Percentiles rank a stretch among this genome's conserved stretches.
phyloP scores from a whole-genome alignment of 352 stramenopile species.

The Globisporangium nagaii region DNA sequence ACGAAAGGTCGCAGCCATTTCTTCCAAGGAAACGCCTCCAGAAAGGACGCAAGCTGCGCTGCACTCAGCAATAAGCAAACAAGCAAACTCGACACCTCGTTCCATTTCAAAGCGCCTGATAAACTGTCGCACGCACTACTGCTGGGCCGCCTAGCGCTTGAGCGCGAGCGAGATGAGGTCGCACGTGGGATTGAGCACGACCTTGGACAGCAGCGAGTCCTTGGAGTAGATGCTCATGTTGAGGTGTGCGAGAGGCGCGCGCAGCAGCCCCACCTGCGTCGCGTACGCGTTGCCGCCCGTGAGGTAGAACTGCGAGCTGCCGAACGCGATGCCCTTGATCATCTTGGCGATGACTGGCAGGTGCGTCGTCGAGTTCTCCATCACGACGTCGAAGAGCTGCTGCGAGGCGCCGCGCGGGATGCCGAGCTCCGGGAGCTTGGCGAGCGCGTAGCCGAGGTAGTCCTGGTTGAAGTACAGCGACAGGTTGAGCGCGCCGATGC shows the following conservation, averaged over 20 bases:
- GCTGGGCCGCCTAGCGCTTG: background rate
- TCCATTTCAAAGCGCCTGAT: no score
- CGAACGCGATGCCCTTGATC: slow-evolving; percentile 28
- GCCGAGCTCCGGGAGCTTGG: slow-evolving; percentile 29
- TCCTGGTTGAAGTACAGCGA: slow-evolving; percentile 56
- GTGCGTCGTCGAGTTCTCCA: slow-evolving; percentile 22
- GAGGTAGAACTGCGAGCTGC: slow-evolving; percentile 48
- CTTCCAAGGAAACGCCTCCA: no score
- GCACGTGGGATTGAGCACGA: slow-evolving; percentile 19
- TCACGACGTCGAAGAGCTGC: slow-evolving; percentile 44
- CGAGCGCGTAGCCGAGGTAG: slow-evolving; percentile 61
- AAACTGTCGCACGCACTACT: no score
- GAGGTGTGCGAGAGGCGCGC: slow-evolving; percentile 15
- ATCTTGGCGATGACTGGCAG: slow-evolving; percentile 27
- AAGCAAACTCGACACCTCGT: no score
- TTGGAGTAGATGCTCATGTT: slow-evolving; percentile 28
- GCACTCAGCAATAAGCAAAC: no score
- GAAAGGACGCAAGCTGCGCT: no score
- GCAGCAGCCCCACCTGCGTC: slow-evolving; percentile 14
- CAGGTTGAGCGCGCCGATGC: slow-evolving; percentile 63
- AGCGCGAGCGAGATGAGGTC: slow-evolving; percentile 13
- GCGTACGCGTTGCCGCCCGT: slow-evolving; percentile 23
- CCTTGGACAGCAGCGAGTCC: slow-evolving; percentile 10
- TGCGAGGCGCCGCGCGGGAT: slow-evolving; percentile 41
- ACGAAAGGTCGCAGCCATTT: background rate